Evolutionary conservation across 2,329 filamentous ascomycete species (phyloP), one percentile per base, ranked within the genome.

Genomic region (Cryphonectria japonica): DNA sequence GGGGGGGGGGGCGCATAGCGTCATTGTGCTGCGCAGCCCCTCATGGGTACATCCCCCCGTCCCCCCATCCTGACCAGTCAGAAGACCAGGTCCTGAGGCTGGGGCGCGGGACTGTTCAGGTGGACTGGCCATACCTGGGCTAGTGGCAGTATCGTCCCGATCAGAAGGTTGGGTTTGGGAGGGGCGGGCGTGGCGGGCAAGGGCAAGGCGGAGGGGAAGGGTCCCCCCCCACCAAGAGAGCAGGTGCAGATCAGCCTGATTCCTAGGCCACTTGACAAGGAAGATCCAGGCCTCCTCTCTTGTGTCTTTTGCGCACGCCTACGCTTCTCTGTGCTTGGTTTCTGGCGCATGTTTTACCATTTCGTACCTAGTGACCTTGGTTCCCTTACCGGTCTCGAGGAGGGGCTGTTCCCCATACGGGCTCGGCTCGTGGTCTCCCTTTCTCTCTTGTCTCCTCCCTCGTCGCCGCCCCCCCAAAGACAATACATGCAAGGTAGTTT

Each of bases 261-360:
- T 14, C 43, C 60, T 14, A 67, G 70, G 68, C 50, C 70, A 72
- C 68, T 70, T 70, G 70, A 72, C 70, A 72, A 46, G 63, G 62
- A 41, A 26, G 29, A 32, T n/a, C 59, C 59, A 68, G 59, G 66
- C 41, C 54, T 8, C 41, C 54, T 8, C 22, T 43, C 16, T n/a
- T 50, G 54, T 59, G 54, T 37, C 1, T 34, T 14, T 8, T n/a
- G 34, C 59, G 59, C 59, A 34, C 9, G 32, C 34, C 32, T 9
- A 61, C 32, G 54, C 54, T 50, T 19, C 26, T 59, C 29, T 57
- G 22, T 8, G 26, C 26, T 26, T 50, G 46, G 52, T 57, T 16
- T 57, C 52, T 16, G 9, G 52, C 52, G 52, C 52, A 19, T 59
- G 54, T 59, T 59, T 59, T 59, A 59, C 46, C 22, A n/a, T 50